These are phyloP conservation scores for Alternaria burnsii DNA, from an alignment of 2,329 filamentous ascomycete species.

Conservation along the genomic window DNA sequence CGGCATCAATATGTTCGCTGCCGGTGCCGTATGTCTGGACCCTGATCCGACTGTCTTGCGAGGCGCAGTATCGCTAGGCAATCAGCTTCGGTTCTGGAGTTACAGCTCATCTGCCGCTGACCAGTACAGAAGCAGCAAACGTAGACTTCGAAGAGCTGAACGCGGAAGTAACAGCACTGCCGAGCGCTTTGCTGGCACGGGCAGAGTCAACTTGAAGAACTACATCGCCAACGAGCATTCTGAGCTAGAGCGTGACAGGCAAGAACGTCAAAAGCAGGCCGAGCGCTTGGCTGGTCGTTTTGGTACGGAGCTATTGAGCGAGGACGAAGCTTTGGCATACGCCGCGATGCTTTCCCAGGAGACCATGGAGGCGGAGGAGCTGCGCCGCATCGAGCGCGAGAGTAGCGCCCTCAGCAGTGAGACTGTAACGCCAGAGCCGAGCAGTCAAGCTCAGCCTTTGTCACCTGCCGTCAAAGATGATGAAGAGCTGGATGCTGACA, in stretches of 20 bases:
- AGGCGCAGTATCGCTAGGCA: conserved; percentile 86
- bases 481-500: conserved; percentile 64
- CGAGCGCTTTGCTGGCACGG: conserved; percentile 67
- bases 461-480: conserved; percentile 50
- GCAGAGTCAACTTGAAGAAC: conserved; percentile 75
- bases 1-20: conserved; percentile 79
- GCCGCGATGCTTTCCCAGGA: conserved; percentile 70
- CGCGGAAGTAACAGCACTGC: conserved; percentile 67
- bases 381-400: conserved; percentile 57
- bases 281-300: conserved; percentile 80
- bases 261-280: conserved; percentile 71
- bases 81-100: conserved; percentile 89
- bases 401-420: conserved; percentile 50
- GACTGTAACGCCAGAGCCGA: conserved; percentile 47
- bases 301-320: conserved; percentile 76
- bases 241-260: conserved; percentile 78
- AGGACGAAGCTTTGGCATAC: conserved; percentile 71
- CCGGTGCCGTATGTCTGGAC: conserved; percentile 84
- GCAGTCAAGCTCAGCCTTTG: conserved; percentile 34
- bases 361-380: conserved; percentile 59
- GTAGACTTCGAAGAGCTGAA: conserved; percentile 75
- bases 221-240: conserved; percentile 88
- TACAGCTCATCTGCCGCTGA: conserved; percentile 84
- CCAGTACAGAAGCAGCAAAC: conserved; percentile 78
- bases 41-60: conserved; percentile 85